A percentile compares a stretch with the other conserved stretches of the same genome.
phyloP scores from a whole-genome alignment of 2,329 filamentous ascomycete genomes.

The Camptophora hylomeconis region DNA sequence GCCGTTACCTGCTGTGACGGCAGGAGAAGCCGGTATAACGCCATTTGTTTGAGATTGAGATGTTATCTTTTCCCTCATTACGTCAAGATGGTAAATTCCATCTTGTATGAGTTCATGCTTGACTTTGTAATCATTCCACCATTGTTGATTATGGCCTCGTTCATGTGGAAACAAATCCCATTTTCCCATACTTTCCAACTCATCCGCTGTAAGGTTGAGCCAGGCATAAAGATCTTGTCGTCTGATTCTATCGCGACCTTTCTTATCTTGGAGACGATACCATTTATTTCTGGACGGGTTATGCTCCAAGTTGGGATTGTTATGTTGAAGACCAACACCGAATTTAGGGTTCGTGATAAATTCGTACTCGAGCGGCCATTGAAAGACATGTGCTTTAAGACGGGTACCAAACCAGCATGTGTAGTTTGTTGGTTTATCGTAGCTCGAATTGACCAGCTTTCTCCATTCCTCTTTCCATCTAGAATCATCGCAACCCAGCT shows the following conservation, averaged over 20 bases:
- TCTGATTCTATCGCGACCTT: not conserved
- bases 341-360: conserved; percentile 3
- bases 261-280: not conserved
- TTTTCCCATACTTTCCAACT: conserved; percentile 13
- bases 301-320: conserved; percentile 5
- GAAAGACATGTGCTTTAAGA: conserved; percentile 10
- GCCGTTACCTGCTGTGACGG: too few species aligned
- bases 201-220: conserved; percentile 8
- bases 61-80: too few species aligned
- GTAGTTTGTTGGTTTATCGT: too few species aligned
- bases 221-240: conserved; percentile 14
- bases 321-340: not conserved
- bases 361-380: conserved; percentile 11
- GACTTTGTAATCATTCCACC: conserved; percentile 9
- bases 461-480: conserved; percentile 7
- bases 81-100: too few species aligned
- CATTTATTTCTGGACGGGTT: conserved; percentile 1
- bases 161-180: conserved; percentile 13
- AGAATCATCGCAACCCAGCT: conserved; percentile 12
- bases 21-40: too few species aligned
- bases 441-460: conserved; percentile 1
- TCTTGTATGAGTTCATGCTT: too few species aligned
- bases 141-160: conserved; percentile 5
- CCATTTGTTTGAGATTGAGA: too few species aligned
- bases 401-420: conserved; percentile 11